Percentiles rank a stretch among this genome's conserved stretches.
Evolutionary conservation across 192 early-diverging fungal species (phyloP).

Genomic region (Backusella westeae): DNA sequence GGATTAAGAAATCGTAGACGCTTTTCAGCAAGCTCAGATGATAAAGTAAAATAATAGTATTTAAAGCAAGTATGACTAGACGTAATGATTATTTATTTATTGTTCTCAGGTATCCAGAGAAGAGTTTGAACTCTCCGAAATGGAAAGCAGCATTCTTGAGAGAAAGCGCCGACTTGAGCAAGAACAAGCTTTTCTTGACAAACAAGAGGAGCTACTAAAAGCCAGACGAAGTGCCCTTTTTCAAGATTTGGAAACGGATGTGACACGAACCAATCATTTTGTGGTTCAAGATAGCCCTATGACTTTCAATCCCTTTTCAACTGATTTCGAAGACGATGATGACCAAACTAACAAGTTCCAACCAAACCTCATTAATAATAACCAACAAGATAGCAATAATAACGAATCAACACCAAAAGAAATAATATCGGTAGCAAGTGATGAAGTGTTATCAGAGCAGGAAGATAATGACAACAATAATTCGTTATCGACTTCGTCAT

Average conservation of each 20-base stretch:
- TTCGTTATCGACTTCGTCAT: background rate
- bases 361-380: background rate
- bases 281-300: background rate
- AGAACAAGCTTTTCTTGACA: slow-evolving; percentile 4
- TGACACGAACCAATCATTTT: background rate
- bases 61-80: too few relatives aligned
- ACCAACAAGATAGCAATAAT: background rate
- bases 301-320: background rate
- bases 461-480: background rate
- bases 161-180: background rate
- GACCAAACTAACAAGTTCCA: background rate
- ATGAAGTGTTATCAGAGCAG: background rate
- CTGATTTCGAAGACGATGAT: slow-evolving; percentile 1
- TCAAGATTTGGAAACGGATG: background rate
- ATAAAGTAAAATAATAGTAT: background rate
- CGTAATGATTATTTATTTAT: background rate
- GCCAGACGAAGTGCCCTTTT: background rate
- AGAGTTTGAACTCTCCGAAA: slow-evolving; percentile 13
- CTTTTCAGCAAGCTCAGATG: background rate
- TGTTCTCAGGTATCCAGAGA: background rate
- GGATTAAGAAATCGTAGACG: background rate
- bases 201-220: background rate
- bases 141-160: slow-evolving; percentile 3
- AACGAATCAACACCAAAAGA: background rate
- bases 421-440: background rate